Conservation (phyloP, 2,329 filamentous ascomycete species). For the Ascochyta fabae region DNA sequence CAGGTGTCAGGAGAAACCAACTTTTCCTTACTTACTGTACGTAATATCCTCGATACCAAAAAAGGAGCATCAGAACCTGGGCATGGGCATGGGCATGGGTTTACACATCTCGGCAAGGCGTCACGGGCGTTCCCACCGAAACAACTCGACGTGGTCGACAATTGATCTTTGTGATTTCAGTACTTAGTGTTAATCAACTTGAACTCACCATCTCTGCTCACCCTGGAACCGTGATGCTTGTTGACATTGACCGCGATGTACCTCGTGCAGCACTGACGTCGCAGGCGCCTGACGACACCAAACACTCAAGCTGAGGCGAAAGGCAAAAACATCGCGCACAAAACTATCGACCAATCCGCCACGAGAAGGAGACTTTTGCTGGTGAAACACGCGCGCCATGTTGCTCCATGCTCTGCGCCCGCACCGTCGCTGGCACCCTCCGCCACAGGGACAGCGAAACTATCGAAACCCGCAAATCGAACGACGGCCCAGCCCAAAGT, state of each 20-base stretch:
- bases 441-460: not conserved
- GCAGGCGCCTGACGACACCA: not conserved
- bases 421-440: not conserved
- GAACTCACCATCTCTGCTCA: not conserved
- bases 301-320: conserved; percentile 3
- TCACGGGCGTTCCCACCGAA: conserved; percentile 12
- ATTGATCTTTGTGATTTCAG: conserved; percentile 3
- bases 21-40: conserved; percentile 4
- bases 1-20: not conserved
- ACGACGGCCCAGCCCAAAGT: not conserved
- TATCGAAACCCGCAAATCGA: conserved; percentile 5
- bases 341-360: conserved; percentile 10
- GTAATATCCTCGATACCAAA: conserved; percentile 27
- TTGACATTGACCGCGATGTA: not conserved
- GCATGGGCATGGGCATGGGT: conserved; percentile 8
- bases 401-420: conserved; percentile 3
- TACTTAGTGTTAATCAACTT: conserved; percentile 15
- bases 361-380: conserved; percentile 6
- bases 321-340: not conserved
- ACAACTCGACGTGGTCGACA: conserved; percentile 8
- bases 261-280: not conserved
- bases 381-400: conserved; percentile 11
- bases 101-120: conserved; percentile 8
- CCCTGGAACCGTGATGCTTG: not conserved
- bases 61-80: conserved; percentile 19